Percentiles rank a stretch among this genome's conserved stretches.
phyloP scores from a whole-genome alignment of 78 protist species.

The Chrysochromulina tobinii region DNA sequence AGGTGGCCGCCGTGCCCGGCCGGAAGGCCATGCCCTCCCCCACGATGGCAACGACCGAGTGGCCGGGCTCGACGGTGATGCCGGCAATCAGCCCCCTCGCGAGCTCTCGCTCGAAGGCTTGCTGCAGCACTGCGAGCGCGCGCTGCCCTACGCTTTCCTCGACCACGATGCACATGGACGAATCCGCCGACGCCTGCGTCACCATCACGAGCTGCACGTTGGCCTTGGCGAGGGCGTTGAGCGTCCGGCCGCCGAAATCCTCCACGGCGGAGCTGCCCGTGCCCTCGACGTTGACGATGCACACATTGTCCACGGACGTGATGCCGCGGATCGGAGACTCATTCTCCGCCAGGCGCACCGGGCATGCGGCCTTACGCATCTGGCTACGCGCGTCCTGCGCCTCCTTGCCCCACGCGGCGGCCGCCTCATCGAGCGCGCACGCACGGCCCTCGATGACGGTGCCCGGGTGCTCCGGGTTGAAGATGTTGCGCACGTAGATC shows the following conservation, averaged over 20 bases:
- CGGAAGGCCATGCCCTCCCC: slow-evolving; percentile 41
- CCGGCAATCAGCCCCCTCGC: neutral
- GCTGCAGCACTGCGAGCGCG: slow-evolving; percentile 14
- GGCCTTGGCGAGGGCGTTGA: too few species aligned
- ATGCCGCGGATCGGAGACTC: neutral
- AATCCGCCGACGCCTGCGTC: slow-evolving; percentile 51
- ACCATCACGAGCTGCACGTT: slow-evolving; percentile 20
- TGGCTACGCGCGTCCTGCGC: neutral
- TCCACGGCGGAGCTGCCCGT: neutral
- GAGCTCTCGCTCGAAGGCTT: slow-evolving; percentile 3
- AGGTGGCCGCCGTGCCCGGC: slow-evolving; percentile 27
- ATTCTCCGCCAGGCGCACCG: neutral
- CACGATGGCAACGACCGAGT: slow-evolving; percentile 43
- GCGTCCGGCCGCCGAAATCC: too few species aligned
- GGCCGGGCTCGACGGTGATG: neutral
- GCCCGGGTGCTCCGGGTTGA: slow-evolving; percentile 23
- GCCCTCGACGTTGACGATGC: slow-evolving; percentile 23
- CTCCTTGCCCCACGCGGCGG: neutral
- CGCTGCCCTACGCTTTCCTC: neutral
- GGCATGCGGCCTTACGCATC: neutral
- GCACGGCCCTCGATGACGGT: slow-evolving; percentile 21
- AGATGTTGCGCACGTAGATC: slow-evolving; percentile 7
- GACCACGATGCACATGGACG: slow-evolving; percentile 49
- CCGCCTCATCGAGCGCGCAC: neutral
- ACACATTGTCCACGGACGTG: neutral